phyloP scores from a whole-genome alignment of 2,329 filamentous ascomycete species.

The Penicillium expansum region DNA sequence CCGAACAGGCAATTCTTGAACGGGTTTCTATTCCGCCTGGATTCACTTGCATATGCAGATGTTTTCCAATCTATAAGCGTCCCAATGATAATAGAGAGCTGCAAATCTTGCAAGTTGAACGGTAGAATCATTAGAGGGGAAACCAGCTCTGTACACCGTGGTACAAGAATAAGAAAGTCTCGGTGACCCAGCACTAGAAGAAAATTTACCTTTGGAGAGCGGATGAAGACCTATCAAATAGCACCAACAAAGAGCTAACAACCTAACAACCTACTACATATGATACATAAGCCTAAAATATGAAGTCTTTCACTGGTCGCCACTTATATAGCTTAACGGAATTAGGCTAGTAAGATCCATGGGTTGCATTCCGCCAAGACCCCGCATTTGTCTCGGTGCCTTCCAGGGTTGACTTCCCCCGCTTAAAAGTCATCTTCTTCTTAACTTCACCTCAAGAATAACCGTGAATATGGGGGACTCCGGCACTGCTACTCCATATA shows the following conservation, averaged over 20 bases:
- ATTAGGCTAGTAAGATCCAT: conserved; percentile 1
- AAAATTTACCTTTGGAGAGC: neutral
- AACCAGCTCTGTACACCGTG: neutral
- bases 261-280: neutral
- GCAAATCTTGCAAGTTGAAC: neutral
- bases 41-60: conserved; percentile 6
- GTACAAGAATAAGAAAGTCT: neutral
- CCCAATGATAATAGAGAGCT: neutral
- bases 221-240: neutral
- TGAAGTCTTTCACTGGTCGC: neutral
- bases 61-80: neutral
- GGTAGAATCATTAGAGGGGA: neutral
- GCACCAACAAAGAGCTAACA: neutral
- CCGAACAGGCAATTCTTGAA: conserved; percentile 14
- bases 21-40: conserved; percentile 9
- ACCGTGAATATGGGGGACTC: conserved; percentile 34
- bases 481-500: conserved; percentile 20
- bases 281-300: neutral
- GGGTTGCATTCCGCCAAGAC: conserved; percentile 9
- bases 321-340: neutral
- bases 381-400: conserved; percentile 17
- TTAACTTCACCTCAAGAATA: conserved; percentile 4
- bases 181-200: neutral
- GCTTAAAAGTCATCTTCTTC: neutral
- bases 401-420: conserved; percentile 1